Evolutionary conservation across 106 monocot species (phyloP).

Genomic region (Platanthera zijinensis): DNA sequence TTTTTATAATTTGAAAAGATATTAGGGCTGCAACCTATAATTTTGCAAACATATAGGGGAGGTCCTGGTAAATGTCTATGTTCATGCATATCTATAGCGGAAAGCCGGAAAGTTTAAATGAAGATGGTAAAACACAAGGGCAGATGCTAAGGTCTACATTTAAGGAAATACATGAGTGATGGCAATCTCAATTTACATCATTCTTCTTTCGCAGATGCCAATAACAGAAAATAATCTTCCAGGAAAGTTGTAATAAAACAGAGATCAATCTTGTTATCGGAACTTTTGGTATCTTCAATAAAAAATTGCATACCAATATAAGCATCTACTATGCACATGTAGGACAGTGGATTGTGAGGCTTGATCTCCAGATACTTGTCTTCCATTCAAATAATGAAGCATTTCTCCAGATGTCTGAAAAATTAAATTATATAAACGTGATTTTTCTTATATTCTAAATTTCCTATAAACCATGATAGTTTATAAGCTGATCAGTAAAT

Average conservation of each 20-base stretch:
- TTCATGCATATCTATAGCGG: not conserved
- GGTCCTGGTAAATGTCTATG: too few relatives aligned
- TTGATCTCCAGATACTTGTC: slow-evolving; percentile 6
- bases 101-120: not conserved
- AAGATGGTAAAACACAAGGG: not conserved
- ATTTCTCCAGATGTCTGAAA: slow-evolving; percentile 22
- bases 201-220: not conserved
- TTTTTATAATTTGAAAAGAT: too few relatives aligned
- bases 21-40: too few relatives aligned
- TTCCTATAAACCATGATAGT: not conserved
- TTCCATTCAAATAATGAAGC: slow-evolving; percentile 20
- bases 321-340: slow-evolving; percentile 21
- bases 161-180: not conserved
- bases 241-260: not conserved
- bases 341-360: slow-evolving; percentile 10
- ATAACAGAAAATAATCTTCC: not conserved
- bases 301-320: slow-evolving; percentile 13
- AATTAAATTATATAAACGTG: not conserved
- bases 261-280: not conserved
- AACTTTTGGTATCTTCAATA: not conserved
- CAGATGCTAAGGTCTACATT: not conserved
- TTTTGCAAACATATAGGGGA: too few relatives aligned
- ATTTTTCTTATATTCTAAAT: not conserved
- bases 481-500: not conserved
- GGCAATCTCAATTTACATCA: not conserved